Base-by-base conservation (phyloP, 2,329 filamentous ascomycete species). In the Phaeomoniella chlamydospora region DNA sequence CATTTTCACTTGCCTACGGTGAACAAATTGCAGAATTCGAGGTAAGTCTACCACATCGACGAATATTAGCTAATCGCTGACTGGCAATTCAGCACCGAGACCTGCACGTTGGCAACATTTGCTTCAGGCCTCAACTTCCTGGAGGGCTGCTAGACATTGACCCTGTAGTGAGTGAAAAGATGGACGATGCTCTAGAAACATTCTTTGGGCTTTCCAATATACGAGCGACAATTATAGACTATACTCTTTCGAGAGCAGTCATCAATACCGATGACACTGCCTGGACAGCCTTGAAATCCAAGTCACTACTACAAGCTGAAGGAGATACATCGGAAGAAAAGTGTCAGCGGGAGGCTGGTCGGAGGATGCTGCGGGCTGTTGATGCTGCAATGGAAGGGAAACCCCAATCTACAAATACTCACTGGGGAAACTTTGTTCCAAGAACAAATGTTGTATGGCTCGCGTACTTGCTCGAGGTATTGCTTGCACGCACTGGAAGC, bases 41-140 rank as follows among this genome's bases (percentile, higher is more conserved):
- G 53, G 59, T 62, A 48, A 39, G 42, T 29, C 22, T 31, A 33
- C 11, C 13, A 29, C 5, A 15, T 11, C 6, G 32, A 31, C 35
- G 19, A 34, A 18, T 31, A 16, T 37, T 51, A 41, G 50, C 37
- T n/a, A 30, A 4, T 12, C 26, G n/a, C n/a, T n/a, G n/a, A n/a
- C n/a, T n/a, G n/a, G n/a, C n/a, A n/a, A 15, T 10, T 13, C 22
- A 64, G 59, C 75, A 80, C 50, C 68, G 75, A 14, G 75, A 80
- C 52, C 54, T 80, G 3, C 75, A 80, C 52, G 58, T 75, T 22
- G 74, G 74, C n/a, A 80, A 80, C 45, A 68, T 80, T 13, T 79
- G 75, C 48, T 67, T 77, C 36, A 54, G 57, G 34, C 32, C 36
- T 18, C 39, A n/a, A n/a, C n/a, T n/a, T n/a, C n/a, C n/a, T n/a